Percentiles rank a stretch among this genome's conserved stretches.
Evolutionary conservation across 495 filamentous ascomycete species (phyloP).

Genomic region (Baudoinia panamericana): DNA sequence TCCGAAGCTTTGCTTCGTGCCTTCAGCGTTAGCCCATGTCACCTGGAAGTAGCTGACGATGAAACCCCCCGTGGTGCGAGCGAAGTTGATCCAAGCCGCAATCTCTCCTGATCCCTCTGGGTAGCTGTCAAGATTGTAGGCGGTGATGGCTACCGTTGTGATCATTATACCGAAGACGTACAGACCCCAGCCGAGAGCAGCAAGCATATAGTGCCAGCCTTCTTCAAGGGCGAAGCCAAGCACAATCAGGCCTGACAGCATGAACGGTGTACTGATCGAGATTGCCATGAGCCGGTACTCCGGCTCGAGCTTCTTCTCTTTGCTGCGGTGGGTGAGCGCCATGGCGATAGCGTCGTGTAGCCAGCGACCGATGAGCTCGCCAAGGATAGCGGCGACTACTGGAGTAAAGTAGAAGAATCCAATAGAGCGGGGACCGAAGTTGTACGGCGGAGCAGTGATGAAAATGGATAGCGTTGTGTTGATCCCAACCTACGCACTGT

Average conservation of each 20-base stretch:
- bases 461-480: constrained; percentile 49
- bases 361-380: constrained; percentile 44
- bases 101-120: constrained; percentile 28
- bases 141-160: constrained; percentile 46
- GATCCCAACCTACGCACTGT: constrained; percentile 33
- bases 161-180: constrained; percentile 53
- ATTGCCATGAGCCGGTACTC: constrained; percentile 44
- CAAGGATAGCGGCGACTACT: constrained; percentile 41
- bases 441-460: constrained; percentile 37
- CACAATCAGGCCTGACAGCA: constrained; percentile 39
- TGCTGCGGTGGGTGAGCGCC: constrained; percentile 33
- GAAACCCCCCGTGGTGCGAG: constrained; percentile 28
- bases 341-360: constrained; percentile 42
- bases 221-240: constrained; percentile 43
- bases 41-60: constrained; percentile 42
- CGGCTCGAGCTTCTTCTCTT: constrained; percentile 43
- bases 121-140: constrained; percentile 32
- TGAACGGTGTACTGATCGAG: constrained; percentile 38
- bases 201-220: constrained; percentile 43
- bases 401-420: constrained; percentile 52
- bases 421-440: constrained; percentile 40
- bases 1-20: constrained; percentile 34
- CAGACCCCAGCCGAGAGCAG: constrained; percentile 41
- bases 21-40: constrained; percentile 29
- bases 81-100: constrained; percentile 25